Evolutionary conservation across 2,329 filamentous ascomycete species (phyloP).

Genomic region (Botrytis hyacinthi): DNA sequence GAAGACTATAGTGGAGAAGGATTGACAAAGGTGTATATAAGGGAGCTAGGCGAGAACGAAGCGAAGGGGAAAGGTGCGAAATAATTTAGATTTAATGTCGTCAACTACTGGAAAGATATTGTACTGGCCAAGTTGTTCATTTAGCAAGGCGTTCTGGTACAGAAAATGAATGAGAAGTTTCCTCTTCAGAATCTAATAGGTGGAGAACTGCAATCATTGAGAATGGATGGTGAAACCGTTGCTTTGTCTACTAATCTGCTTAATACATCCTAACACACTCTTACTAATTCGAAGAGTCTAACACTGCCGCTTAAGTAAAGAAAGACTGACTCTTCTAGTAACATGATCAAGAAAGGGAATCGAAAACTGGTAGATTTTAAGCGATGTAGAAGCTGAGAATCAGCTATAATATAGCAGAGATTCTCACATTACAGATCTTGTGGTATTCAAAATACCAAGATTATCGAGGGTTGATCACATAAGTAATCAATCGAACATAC

Average conservation of each 20-base stretch:
- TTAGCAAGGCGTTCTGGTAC: constrained; percentile 27
- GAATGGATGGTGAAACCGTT: not conserved
- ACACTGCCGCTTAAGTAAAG: not conserved
- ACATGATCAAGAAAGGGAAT: not conserved
- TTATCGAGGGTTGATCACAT: too few species aligned
- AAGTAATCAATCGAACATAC: not conserved
- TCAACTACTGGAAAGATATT: not conserved
- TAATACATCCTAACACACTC: not conserved
- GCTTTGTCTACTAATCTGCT: not conserved
- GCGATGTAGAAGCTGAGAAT: not conserved
- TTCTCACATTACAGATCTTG: not conserved
- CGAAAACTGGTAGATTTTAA: not conserved
- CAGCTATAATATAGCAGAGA: not conserved
- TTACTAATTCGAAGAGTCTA: not conserved
- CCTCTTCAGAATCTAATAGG: not conserved
- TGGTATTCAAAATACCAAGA: not conserved
- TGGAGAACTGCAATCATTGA: not conserved
- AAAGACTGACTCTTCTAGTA: not conserved
- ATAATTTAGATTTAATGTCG: constrained; percentile 22
- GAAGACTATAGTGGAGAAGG: constrained; percentile 74
- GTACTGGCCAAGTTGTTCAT: constrained; percentile 11
- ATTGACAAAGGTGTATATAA: constrained; percentile 72
- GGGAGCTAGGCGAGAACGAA: constrained; percentile 83
- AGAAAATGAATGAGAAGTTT: constrained; percentile 5
- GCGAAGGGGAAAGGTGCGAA: constrained; percentile 48